Base-by-base conservation (phyloP, 1,139 yeast genomes). In the Hanseniaspora uvarum region DNA sequence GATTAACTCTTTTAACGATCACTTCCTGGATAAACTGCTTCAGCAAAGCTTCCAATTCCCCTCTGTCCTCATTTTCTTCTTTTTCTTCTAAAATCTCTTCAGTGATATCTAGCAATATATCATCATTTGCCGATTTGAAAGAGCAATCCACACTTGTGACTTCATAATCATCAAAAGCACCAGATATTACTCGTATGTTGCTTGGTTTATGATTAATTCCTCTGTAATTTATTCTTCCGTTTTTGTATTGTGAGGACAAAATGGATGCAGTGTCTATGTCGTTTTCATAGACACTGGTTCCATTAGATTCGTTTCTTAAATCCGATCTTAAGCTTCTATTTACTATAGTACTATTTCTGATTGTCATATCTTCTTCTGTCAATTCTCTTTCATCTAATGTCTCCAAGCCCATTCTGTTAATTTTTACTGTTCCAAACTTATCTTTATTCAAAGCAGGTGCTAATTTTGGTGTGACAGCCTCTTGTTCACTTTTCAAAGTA, bases 131-230 rank as follows among this genome's bases (percentile, higher is more conserved):
- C 33, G 39, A 48, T 37, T 40, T 52, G 44, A 44, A 45, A 23
- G 28, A 46, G 40, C 7, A 44, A 28, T 34, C 53, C 53, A 24
- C 26, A 33, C 37, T 44, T 18, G 48, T 18, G 18, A 31, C 38
- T 11, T 43, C 49, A 18, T 45, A 73, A 19, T 63, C 68, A 3
- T 60, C 63, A 10, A 61, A 36, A 4, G 26, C 37, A 14, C 53
- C 53, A 8, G 53, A 49, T 14, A 41, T 41, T 10, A 49, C 47
- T 26, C 46, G 33, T 2, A 49, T 49, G 21, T 49, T 49, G 24
- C 53, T 49, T 18, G 53, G 53, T 19, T 49, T 49, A 12, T 49
- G 53, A 23, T 26, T 49, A 2, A 49, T 49, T 8, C 47, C 37
- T 36, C 30, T 49, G 26, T 23, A 26, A 16, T 40, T 37, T 5